A percentile compares a stretch with the other conserved stretches of the same genome.
phyloP scores from a whole-genome alignment of 2,329 filamentous ascomycete genomes.

The Pseudonectria buxi region DNA sequence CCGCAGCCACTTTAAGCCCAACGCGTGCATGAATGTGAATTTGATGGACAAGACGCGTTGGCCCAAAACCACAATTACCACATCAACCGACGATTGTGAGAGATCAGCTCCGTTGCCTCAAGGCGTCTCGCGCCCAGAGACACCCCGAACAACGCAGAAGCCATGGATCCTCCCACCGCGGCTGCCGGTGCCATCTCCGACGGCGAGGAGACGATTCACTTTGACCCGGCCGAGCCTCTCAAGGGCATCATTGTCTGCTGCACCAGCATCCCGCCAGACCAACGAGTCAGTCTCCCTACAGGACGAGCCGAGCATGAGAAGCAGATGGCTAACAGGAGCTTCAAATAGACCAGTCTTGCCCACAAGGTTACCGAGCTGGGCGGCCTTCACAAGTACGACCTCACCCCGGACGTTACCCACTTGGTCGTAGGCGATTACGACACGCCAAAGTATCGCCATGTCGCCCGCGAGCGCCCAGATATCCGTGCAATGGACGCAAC shows the following conservation, averaged over 20 bases:
- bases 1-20: too few relatives aligned
- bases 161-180: conserved; percentile 23
- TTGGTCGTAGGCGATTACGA: conserved; percentile 83
- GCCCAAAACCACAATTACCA: too few relatives aligned
- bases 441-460: conserved; percentile 92
- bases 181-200: too few relatives aligned
- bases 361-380: conserved; percentile 72
- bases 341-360: conserved; percentile 47
- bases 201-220: conserved; percentile 22
- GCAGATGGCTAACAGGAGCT: too few relatives aligned
- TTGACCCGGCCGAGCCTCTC: conserved; percentile 59
- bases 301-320: too few relatives aligned
- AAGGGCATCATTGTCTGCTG: conserved; percentile 75
- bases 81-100: too few relatives aligned
- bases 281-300: conserved; percentile 65
- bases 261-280: conserved; percentile 74
- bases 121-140: too few relatives aligned
- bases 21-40: too few relatives aligned
- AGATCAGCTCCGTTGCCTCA: too few relatives aligned
- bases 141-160: conserved; percentile 6
- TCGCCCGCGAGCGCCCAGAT: conserved; percentile 81
- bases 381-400: conserved; percentile 78
- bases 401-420: conserved; percentile 94
- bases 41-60: too few relatives aligned
- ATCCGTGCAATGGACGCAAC: conserved; percentile 73